Conservation (phyloP, 2,329 filamentous ascomycete genomes). For the Fusarium anthophilum region DNA sequence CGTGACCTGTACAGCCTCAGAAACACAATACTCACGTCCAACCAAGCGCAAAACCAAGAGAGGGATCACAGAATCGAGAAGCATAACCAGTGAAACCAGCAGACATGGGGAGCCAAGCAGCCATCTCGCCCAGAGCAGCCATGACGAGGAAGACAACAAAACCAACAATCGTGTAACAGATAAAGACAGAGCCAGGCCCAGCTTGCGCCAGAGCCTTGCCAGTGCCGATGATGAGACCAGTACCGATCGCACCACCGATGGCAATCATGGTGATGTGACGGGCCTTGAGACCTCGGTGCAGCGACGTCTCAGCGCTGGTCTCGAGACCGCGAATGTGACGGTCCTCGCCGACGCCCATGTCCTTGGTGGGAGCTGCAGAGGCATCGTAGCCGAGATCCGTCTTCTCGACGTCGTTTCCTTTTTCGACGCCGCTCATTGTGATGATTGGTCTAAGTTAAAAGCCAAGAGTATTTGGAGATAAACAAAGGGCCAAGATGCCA, state of each 20-base stretch:
- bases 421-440: constrained; percentile 22
- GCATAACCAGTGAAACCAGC: constrained; percentile 87
- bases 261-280: constrained; percentile 70
- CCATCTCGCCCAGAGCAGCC: constrained; percentile 85
- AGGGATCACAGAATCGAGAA: constrained; percentile 80
- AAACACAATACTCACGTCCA: constrained; percentile 65
- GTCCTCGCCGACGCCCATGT: constrained; percentile 32
- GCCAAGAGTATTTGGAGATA: neutral
- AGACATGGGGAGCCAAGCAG: constrained; percentile 80
- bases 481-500: constrained; percentile 18
- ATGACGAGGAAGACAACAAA: constrained; percentile 83
- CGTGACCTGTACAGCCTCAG: neutral
- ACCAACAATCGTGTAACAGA: constrained; percentile 76
- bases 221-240: constrained; percentile 77
- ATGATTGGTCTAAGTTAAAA: neutral
- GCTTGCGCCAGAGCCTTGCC: constrained; percentile 63
- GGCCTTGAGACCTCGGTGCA: constrained; percentile 63
- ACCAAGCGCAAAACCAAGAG: constrained; percentile 81
- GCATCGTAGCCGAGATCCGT: constrained; percentile 37
- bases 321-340: constrained; percentile 59
- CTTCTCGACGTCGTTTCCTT: constrained; percentile 40
- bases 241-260: constrained; percentile 79
- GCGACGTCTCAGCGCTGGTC: constrained; percentile 58
- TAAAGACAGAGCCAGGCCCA: constrained; percentile 73
- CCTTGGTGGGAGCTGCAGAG: constrained; percentile 10